Evolutionary conservation across 2,329 filamentous ascomycete genomes (phyloP).

Genomic region (Pleomassaria siparia): DNA sequence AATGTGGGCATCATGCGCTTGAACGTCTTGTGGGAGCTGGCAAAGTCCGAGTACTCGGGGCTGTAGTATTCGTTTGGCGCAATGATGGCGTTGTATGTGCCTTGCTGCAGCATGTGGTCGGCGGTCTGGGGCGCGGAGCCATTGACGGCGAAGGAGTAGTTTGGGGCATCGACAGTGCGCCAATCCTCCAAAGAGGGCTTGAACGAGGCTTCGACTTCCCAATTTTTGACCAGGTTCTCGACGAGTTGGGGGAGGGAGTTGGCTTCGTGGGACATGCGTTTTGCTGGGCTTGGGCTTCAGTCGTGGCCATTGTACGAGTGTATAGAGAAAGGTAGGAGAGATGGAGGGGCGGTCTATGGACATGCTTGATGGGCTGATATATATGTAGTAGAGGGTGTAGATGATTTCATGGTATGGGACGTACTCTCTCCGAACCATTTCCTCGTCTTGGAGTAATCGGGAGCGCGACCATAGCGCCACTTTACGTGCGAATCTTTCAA

Average conservation of each 20-base stretch:
- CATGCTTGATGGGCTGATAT: neutral
- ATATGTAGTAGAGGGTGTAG: neutral
- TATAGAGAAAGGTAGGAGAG: neutral
- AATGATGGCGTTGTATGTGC: slow-evolving; percentile 71
- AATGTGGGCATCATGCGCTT: slow-evolving; percentile 74
- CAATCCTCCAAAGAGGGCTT: slow-evolving; percentile 63
- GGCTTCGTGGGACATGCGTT: slow-evolving; percentile 57
- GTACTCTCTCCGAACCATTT: slow-evolving; percentile 61
- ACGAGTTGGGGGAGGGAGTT: slow-evolving; percentile 62
- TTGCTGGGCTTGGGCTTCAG: slow-evolving; percentile 48
- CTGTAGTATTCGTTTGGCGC: slow-evolving; percentile 65
- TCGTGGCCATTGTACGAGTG: neutral
- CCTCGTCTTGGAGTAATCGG: slow-evolving; percentile 66
- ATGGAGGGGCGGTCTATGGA: neutral
- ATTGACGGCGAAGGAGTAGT: slow-evolving; percentile 66
- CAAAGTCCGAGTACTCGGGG: slow-evolving; percentile 62
- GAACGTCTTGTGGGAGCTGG: slow-evolving; percentile 68
- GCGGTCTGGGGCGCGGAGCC: slow-evolving; percentile 59
- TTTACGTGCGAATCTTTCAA: slow-evolving; percentile 55
- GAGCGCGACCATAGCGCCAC: slow-evolving; percentile 63
- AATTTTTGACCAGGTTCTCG: slow-evolving; percentile 72
- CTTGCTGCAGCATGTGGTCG: slow-evolving; percentile 66
- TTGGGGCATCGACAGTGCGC: slow-evolving; percentile 63
- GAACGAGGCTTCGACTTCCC: slow-evolving; percentile 72
- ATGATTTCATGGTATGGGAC: slow-evolving; percentile 17